Percentiles rank a stretch among this genome's conserved stretches.
These are phyloP conservation scores for Malania oleifera DNA, from an alignment of 164 flowering plant species.

Conservation along the genomic window DNA sequence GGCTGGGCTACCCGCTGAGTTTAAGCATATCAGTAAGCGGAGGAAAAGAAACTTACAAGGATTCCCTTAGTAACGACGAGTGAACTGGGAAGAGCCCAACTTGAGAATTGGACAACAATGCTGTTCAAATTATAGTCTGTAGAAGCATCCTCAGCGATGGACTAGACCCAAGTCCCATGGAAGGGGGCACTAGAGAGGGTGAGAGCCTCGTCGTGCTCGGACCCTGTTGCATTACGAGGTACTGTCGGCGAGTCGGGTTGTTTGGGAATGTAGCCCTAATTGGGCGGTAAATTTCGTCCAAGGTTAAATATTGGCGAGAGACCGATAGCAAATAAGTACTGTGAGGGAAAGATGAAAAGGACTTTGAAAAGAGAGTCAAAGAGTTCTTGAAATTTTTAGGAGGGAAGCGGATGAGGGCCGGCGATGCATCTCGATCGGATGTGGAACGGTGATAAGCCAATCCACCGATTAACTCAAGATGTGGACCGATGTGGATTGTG, in stretches of 20 bases:
- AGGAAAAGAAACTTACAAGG: neutral
- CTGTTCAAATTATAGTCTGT: too few species aligned
- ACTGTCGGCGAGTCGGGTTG: too few species aligned
- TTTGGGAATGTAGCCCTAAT: too few species aligned
- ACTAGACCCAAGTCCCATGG: neutral
- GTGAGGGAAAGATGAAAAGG: too few species aligned
- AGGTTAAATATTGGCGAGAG: too few species aligned
- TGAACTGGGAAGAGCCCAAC: too few species aligned
- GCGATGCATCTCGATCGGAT: neutral
- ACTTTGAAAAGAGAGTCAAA: too few species aligned
- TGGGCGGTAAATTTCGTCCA: too few species aligned
- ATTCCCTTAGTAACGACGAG: too few species aligned
- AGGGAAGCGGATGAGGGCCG: neutral
- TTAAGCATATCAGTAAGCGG: neutral
- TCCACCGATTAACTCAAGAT: neutral
- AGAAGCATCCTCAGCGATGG: neutral
- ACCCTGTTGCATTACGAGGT: neutral
- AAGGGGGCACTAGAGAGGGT: conserved; percentile 1
- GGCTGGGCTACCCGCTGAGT: too few species aligned
- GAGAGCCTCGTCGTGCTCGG: neutral
- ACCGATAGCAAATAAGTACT: too few species aligned
- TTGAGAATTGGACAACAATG: too few species aligned
- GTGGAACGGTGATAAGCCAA: neutral
- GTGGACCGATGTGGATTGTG: neutral
- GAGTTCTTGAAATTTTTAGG: neutral